These are phyloP conservation scores for Nakaseomyces kungkrabaensis DNA, from an alignment of 1,139 yeast genomes.

Conservation along the genomic window DNA sequence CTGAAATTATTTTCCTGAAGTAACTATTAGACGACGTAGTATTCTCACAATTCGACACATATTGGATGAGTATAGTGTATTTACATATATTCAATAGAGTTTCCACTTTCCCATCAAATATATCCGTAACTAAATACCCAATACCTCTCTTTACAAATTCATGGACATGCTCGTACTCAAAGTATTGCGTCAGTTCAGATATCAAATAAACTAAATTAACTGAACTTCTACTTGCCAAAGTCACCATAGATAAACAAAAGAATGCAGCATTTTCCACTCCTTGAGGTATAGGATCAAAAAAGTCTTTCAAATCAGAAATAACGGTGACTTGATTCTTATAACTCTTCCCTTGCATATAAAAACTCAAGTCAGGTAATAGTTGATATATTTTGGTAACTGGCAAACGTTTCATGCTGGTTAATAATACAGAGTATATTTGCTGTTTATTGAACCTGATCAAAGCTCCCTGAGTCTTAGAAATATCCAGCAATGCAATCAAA, in stretches of 20 bases:
- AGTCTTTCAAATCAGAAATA: constrained; percentile 16
- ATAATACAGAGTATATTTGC: not conserved
- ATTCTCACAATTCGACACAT: not conserved
- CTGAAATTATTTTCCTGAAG: not conserved
- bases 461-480: not conserved
- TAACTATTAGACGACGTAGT: not conserved
- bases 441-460: not conserved
- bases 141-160: not conserved
- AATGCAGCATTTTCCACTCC: constrained; percentile 17
- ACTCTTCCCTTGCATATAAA: constrained; percentile 19
- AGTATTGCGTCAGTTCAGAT: not conserved
- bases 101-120: not conserved
- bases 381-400: not conserved
- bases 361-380: not conserved
- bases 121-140: not conserved
- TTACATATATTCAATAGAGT: not conserved
- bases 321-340: constrained; percentile 22
- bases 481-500: not conserved
- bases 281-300: constrained; percentile 15
- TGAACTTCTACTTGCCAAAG: not conserved
- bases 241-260: constrained; percentile 6
- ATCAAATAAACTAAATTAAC: not conserved
- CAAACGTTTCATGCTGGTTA: not conserved
- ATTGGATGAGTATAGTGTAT: not conserved
- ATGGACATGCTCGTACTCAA: not conserved